phyloP scores from a whole-genome alignment of 139 green algal species.

The Pleodorina starrii region DNA sequence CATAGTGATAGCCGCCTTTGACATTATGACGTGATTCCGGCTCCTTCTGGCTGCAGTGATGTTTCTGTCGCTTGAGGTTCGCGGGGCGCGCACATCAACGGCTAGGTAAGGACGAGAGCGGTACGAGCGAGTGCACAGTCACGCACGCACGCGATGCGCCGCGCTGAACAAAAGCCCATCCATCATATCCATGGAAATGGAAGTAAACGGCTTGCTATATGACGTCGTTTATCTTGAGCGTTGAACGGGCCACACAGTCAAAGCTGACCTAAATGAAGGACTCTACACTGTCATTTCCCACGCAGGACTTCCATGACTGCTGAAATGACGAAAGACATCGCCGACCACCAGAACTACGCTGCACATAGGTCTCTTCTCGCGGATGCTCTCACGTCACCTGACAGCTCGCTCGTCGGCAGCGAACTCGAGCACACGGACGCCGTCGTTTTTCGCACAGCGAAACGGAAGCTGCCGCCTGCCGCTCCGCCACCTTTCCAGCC shows the following conservation, averaged over 20 bases:
- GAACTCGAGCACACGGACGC: not conserved
- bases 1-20: too few species aligned
- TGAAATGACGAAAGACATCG: too few species aligned
- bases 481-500: not conserved
- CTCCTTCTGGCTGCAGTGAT: not conserved
- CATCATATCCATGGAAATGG: not conserved
- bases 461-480: not conserved
- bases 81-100: not conserved
- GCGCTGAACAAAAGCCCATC: not conserved
- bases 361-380: not conserved
- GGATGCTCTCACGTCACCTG: too few species aligned
- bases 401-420: not conserved
- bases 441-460: not conserved
- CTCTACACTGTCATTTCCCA: not conserved
- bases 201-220: not conserved
- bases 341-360: not conserved
- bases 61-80: not conserved
- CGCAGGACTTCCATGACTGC: too few species aligned
- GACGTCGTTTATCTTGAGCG: not conserved
- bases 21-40: not conserved
- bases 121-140: not conserved
- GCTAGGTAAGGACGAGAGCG: not conserved
- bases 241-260: not conserved
- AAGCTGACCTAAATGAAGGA: not conserved
- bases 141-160: too few species aligned